Base-by-base conservation (phyloP, 495 filamentous ascomycete species). In the Hypoxylon fuscum region DNA sequence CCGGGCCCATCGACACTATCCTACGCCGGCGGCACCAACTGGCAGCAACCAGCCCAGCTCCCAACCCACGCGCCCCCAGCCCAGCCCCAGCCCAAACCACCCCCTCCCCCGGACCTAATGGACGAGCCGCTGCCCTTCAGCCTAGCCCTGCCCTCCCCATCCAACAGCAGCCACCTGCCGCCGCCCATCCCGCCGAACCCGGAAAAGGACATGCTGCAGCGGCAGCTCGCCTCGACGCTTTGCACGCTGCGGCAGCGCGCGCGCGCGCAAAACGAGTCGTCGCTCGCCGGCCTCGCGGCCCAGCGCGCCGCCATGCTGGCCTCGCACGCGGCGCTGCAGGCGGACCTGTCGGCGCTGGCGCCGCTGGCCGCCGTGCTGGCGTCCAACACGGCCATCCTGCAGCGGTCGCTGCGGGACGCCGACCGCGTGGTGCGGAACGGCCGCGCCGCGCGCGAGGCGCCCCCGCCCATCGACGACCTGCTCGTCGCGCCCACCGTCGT, bases 101-200 rank as follows among this genome's bases (percentile, higher is more conserved):
- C 84, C 40, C 86, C 89, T 0, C 83, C 85, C 1, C 82, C 82
- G 0, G 88, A 96, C 67, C 82, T 96, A 44, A 72, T 85, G 68
- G 79, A 84, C 64, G 74, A 88, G n/a, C n/a, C n/a, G n/a, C n/a
- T n/a, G 84, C 69, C 90, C 82, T 61, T 92, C 77, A 55, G 86
- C 79, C 53, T 91, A 15, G 74, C 88, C 44, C 81, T 93, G 27
- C 88, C 91, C 9, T 74, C 85, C 8, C 75, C 84, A 41, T 71
- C 75, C 3, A 17, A 55, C 17, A 41, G 35, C 9, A 66, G 71
- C 27, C 60, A 77, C 32, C 74, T 81, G 6, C 86, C 90, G 0
- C 94, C 94, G 0, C 94, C 93, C 9, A 91, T 96, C 47, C 95
- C 95, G 1, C 94, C 92, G 1, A 98, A 98, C 72, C 95, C 95